Evolutionary conservation across 805 yeast genomes (phyloP).

Genomic region (Wickerhamiella allomyrinae): DNA sequence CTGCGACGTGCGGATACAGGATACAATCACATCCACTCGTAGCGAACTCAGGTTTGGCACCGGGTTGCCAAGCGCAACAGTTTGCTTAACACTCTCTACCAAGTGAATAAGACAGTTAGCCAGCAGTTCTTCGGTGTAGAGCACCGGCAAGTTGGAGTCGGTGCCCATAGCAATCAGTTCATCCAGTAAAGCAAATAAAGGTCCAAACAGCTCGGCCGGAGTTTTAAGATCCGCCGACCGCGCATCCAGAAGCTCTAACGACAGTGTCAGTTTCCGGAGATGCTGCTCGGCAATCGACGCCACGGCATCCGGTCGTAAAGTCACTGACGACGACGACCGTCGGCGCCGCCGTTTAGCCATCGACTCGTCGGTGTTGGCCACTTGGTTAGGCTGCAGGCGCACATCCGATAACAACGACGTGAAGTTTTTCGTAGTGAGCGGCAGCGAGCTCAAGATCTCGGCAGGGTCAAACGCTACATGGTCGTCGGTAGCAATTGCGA

Average conservation of each 20-base stretch:
- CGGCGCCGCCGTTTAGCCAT: conserved; percentile 46
- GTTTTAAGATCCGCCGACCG: conserved; percentile 13
- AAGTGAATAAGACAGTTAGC: conserved; percentile 72
- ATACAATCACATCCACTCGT: conserved; percentile 81
- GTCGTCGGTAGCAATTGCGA: conserved; percentile 38
- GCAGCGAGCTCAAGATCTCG: conserved; percentile 35
- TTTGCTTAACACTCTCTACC: conserved; percentile 31
- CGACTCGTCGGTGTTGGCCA: conserved; percentile 12
- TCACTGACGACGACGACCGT: conserved; percentile 62
- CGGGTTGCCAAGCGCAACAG: conserved; percentile 3
- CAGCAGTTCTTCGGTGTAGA: conserved; percentile 80
- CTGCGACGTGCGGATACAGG: conserved; percentile 73
- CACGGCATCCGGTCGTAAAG: conserved; percentile 35
- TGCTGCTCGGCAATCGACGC: conserved; percentile 65
- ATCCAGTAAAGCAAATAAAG: conserved; percentile 27
- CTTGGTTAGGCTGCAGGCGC: conserved; percentile 31
- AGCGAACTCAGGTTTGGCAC: conserved; percentile 54
- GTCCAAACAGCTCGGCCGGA: conserved; percentile 19
- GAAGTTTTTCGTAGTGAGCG: conserved; percentile 46
- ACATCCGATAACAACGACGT: conserved; percentile 44
- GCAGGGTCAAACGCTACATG: conserved; percentile 32
- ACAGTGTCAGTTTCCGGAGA: conserved; percentile 58
- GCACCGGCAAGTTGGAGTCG: conserved; percentile 83
- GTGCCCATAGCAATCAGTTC: conserved; percentile 49
- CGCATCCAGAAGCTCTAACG: conserved; percentile 66